Percentiles rank a stretch among this genome's conserved stretches.
Conservation (phyloP, 371 early-diverging fungal genomes). For the Zychaea mexicana region DNA sequence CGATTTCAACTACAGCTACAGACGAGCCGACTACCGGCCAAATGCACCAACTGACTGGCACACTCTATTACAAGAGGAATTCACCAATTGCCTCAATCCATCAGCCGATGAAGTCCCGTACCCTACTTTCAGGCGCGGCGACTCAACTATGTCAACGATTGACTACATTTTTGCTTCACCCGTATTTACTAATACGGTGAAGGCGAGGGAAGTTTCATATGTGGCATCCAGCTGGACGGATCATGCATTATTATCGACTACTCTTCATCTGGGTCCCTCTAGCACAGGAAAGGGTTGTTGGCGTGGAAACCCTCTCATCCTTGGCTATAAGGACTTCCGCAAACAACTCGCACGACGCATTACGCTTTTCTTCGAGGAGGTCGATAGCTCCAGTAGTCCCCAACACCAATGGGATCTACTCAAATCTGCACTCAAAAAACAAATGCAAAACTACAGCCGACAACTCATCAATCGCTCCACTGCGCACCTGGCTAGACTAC, state of each 20-base stretch:
- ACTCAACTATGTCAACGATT: slow-evolving; percentile 6
- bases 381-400: neutral
- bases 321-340: neutral
- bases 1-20: slow-evolving; percentile 13
- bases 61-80: neutral
- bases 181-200: neutral
- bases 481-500: neutral
- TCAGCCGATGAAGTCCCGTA: neutral
- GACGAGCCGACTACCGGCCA: neutral
- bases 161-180: slow-evolving; percentile 10
- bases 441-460: neutral
- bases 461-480: neutral
- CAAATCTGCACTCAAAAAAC: neutral
- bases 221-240: slow-evolving; percentile 1
- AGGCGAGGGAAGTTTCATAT: neutral
- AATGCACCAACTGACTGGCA: slow-evolving; percentile 6
- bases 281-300: slow-evolving; percentile 9
- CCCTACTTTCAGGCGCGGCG: slow-evolving; percentile 7
- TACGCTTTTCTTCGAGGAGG: neutral
- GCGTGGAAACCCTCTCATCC: slow-evolving; percentile 3
- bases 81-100: slow-evolving; percentile 3
- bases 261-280: neutral
- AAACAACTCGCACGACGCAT: neutral
- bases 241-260: slow-evolving; percentile 6
- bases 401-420: slow-evolving; percentile 6